phyloP scores from a whole-genome alignment of 306 rosid species.

The Vigna nakashimae region DNA sequence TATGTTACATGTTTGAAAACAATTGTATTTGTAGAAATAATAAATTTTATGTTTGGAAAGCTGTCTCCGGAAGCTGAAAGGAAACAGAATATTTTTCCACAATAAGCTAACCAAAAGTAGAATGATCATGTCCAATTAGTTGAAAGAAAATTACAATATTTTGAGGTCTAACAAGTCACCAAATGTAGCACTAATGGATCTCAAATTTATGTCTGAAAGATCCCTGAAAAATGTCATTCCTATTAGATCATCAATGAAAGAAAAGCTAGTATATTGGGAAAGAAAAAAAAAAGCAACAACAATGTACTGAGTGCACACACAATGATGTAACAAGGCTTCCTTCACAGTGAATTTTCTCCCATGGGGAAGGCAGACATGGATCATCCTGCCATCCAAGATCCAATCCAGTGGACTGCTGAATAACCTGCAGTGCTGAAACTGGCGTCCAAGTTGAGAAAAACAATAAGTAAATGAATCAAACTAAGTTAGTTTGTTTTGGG shows the following conservation, averaged over 20 bases:
- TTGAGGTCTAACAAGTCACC: slow-evolving; percentile 92
- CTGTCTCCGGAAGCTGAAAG: background rate
- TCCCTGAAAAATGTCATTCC: slow-evolving; percentile 54
- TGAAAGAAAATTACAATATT: slow-evolving; percentile 63
- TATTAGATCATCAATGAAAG: slow-evolving; percentile 40
- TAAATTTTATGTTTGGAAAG: background rate
- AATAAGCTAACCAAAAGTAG: background rate
- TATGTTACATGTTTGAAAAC: background rate
- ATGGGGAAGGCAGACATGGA: slow-evolving; percentile 84
- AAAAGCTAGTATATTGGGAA: slow-evolving; percentile 22
- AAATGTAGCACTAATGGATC: slow-evolving; percentile 85
- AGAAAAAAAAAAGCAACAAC: background rate
- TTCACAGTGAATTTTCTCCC: slow-evolving; percentile 84
- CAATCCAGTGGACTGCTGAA: slow-evolving; percentile 81
- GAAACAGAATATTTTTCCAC: background rate
- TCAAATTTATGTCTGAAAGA: slow-evolving; percentile 72
- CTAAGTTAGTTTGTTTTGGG: background rate
- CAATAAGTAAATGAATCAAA: slow-evolving; percentile 34
- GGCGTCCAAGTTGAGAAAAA: slow-evolving; percentile 46
- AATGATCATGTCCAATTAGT: background rate
- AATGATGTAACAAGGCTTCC: slow-evolving; percentile 78
- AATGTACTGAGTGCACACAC: slow-evolving; percentile 49
- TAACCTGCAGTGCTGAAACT: slow-evolving; percentile 91
- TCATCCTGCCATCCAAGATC: slow-evolving; percentile 96
- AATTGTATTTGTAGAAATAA: slow-evolving; percentile 1